These are phyloP conservation scores for Uronychia setigera DNA, from an alignment of 73 alveolate species.

Conservation along the genomic window DNA sequence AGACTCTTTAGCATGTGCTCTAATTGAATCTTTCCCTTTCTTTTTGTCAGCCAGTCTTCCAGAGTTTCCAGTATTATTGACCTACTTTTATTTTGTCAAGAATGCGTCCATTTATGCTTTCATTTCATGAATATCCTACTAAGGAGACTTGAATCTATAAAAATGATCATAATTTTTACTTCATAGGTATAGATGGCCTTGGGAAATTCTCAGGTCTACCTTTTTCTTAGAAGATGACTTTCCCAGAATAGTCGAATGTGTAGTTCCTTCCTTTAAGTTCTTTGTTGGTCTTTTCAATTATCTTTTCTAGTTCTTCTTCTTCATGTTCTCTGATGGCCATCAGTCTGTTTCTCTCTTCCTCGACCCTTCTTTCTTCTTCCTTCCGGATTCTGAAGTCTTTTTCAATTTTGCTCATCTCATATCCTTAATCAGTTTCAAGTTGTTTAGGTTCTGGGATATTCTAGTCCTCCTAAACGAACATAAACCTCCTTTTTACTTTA, in stretches of 20 bases:
- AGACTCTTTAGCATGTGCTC: not conserved
- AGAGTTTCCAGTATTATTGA: not conserved
- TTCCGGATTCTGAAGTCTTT: not conserved
- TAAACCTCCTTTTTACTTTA: no score
- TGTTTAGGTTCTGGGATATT: not conserved
- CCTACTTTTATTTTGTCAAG: not conserved
- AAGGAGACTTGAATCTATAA: no score
- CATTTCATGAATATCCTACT: no score
- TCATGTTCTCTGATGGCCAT: not conserved
- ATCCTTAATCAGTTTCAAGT: not conserved
- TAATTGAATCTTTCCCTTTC: not conserved
- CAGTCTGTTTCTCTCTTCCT: not conserved
- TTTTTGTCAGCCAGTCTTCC: not conserved
- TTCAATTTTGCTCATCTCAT: not conserved
- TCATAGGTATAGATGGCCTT: not conserved
- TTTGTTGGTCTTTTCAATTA: not conserved
- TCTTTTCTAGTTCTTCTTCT: not conserved
- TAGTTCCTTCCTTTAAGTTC: not conserved
- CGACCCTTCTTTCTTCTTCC: not conserved
- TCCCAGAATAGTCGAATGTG: not conserved
- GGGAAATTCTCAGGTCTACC: not conserved
- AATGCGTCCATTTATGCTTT: no score
- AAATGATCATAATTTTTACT: no score
- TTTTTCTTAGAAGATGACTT: not conserved
- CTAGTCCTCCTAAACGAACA: not conserved